A percentile compares a stretch with the other conserved stretches of the same genome.
These are phyloP conservation scores for Capillidium rhysosporum DNA, from an alignment of 371 early-diverging fungal species.

Conservation along the genomic window DNA sequence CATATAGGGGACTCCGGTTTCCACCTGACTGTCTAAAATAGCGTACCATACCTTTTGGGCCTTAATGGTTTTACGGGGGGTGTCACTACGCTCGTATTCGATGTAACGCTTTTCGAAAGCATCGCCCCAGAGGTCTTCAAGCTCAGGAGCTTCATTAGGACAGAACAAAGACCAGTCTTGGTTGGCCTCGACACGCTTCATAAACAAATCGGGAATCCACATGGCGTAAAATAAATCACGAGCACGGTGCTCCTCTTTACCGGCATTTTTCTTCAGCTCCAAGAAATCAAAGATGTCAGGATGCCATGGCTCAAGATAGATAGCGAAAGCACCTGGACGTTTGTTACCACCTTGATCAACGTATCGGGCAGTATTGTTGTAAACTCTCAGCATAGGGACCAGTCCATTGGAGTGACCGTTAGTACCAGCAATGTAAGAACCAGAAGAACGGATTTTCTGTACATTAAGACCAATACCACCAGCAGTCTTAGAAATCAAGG, in stretches of 20 bases:
- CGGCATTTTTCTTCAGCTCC: conserved; percentile 96
- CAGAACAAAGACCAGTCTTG: conserved; percentile 96
- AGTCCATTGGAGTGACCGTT: conserved; percentile 97
- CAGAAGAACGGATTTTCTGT: conserved; percentile 88
- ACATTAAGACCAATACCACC: conserved; percentile 97
- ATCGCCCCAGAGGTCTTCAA: conserved; percentile 88
- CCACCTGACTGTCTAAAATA: conserved; percentile 94
- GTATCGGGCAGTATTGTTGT: conserved; percentile 96
- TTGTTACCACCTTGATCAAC: conserved; percentile 99
- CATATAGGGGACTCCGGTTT: conserved; percentile 99
- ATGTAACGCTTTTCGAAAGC: conserved; percentile 81
- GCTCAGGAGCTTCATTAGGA: conserved; percentile 88
- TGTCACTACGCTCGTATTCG: conserved; percentile 76
- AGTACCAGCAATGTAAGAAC: conserved; percentile 94
- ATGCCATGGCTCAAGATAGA: conserved; percentile 99
- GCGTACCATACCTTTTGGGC: conserved; percentile 99
- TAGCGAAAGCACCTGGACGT: conserved; percentile 97
- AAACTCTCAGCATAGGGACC: conserved; percentile 96
- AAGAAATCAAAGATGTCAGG: conserved; percentile 96
- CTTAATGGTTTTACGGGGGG: conserved; percentile 68
- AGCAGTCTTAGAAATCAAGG: conserved; percentile 95
- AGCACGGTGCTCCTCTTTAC: conserved; percentile 94
- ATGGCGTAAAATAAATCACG: conserved; percentile 95
- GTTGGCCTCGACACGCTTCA: conserved; percentile 92
- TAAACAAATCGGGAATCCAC: conserved; percentile 99